Evolutionary conservation across 306 rosid species (phyloP), one percentile per base, ranked within the genome.

Genomic region (Cucurbita maxima): DNA sequence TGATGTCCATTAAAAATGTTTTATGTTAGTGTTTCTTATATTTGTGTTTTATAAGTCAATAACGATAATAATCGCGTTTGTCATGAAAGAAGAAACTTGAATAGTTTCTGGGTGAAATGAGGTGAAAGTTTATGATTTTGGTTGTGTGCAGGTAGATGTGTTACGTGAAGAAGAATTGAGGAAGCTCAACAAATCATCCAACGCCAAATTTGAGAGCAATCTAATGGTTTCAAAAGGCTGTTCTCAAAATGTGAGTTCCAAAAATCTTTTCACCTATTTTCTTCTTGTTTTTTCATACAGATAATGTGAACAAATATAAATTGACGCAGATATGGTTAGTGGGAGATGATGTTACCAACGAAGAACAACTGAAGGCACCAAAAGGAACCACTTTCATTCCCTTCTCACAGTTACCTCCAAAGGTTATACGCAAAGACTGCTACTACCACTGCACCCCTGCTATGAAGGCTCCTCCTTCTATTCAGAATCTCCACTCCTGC

Each of bases 341-440:
- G 34, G 98, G 93, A 74, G 90, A 87, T 38, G 81, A 87, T 53
- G 5, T 80, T 51, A 75, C 76, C 0, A 76, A 82, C 1, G 81
- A 76, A 20, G 96, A 93, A 78, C 98, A 93, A 4, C 3, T 63
- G 19, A 85, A 73, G 50, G 96, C 94, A 56, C 83, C 87, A 61
- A 86, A 87, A 83, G 92, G 93, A 84, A 74, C 97, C 19, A 13
- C 81, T 67, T 88, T 93, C 68, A 74, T 90, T 66, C 97, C 98
- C 8, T 82, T 83, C 76, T 83, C 97, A 3, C 94, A 85, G 64
- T 80, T 90, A 54, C 95, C 97, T 66, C 96, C 87, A 8, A 90
- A 81, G 77, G 78, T 76, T 77, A 2, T 83, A 25, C 88, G 96
- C 25, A 77, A 78, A 64, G 98, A 94, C 16, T 94, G 98, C 74